Base-by-base conservation (phyloP, 2,329 filamentous ascomycete species). In the Trichophyton schoenleinii region DNA sequence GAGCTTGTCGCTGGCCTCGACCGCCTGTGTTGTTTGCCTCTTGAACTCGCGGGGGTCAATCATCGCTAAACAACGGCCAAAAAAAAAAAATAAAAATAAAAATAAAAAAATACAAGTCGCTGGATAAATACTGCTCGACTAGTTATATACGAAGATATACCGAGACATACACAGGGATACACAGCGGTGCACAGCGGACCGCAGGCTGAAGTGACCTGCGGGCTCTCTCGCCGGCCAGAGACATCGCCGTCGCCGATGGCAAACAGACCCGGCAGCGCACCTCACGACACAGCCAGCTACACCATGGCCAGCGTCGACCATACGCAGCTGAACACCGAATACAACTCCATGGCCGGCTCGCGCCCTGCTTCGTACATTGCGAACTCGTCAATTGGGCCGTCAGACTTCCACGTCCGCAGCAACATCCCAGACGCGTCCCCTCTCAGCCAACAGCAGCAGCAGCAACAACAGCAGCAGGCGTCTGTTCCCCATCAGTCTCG, bases 291-390 rank as follows among this genome's bases (percentile, higher is more conserved):
- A 3, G 11, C 34, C 64, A 66, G 67, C 63, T 75, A 74, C 67
- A 38, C 34, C 34, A 38, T 38, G 9, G 34, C 34, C 34, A 62
- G 64, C 31, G 63, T 68, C 44, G 71, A 73, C 57, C 64, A 70
- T 48, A 60, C 68, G 15, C 62, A 69, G 42, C 42, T 71, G 62
- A 71, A 66, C 66, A 70, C 70, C 63, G 69, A 70, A 18, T 73
- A 74, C 62, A 69, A 70, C 46, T 63, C 63, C 38, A 67, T 68
- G 20, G 68, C 70, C 42, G 68, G 68, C 42, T 77, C 75, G 41
- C 70, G 74, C 58, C 75, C 75, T 6, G 72, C 70, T 60, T 78
- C 77, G 57, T 75, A 73, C 62, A 67, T 71, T 57, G 75, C 72
- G 59, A 67, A 66, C 60, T 67, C 66, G 63, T 68, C 68, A 5